Base-by-base conservation (phyloP, 176 grass and related monocot species). In the Guadua angustifolia region DNA sequence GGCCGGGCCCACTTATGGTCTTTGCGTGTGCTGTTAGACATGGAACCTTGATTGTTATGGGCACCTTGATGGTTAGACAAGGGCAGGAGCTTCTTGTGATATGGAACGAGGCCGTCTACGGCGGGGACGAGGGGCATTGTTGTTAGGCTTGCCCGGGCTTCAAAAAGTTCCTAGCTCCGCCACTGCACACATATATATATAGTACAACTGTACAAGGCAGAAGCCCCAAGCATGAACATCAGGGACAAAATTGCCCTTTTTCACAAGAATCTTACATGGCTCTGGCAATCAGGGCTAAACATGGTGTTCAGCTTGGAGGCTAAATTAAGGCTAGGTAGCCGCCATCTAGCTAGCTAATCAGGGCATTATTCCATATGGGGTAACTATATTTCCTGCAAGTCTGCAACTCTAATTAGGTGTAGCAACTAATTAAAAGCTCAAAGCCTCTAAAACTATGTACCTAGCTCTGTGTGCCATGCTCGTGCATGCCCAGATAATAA, bases 211-310 rank as follows among this genome's bases (percentile, higher is more conserved):
- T 74, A 74, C 64, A 78, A 13, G 55, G 45, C 44, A 67, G 24
- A 46, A 32, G 33, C 79, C 61, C 77, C 80, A 90, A 56, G 89
- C 43, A 51, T 80, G 61, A 39, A 63, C 84, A 79, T 69, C 80
- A 70, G 5, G 45, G 43, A 70, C 89, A 90, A 90, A 87, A 87
- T 42, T 71, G 84, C 75, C 44, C 75, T 22, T 45, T 40, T 80
- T 66, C 75, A 55, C 51, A 80, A 3, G 57, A 52, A 24, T 58
- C 18, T 22, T 29, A 35, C 40, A 42, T 40, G 52, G 17, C 55
- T 52, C 17, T 72, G 69, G 88, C 61, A 45, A 58, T 61, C 60
- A 55, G 52, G 69, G 69, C 84, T 90, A 75, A 87, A 26, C 68
- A 14, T 65, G 68, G 55, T 26, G 25, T 79, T 9, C 61, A 75